A percentile compares a stretch with the other conserved stretches of the same genome.
phyloP scores from a whole-genome alignment of 2,329 filamentous ascomycete species.

The Phaeosphaeriaceae sp. region DNA sequence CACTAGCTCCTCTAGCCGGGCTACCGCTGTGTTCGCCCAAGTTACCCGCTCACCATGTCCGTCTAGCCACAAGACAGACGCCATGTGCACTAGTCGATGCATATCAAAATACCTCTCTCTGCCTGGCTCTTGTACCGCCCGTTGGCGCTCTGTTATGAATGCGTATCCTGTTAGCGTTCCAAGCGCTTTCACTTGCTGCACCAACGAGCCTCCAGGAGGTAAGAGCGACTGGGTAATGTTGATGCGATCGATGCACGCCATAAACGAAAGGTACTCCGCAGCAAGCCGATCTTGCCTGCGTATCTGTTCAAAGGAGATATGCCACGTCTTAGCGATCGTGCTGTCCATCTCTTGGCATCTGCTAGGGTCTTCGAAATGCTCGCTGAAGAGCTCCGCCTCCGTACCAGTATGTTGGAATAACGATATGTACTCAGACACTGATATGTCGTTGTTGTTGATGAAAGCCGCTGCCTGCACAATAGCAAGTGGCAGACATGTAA shows the following conservation, averaged over 20 bases:
- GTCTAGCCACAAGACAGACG: not conserved
- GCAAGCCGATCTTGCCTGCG: conserved; percentile 37
- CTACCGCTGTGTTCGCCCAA: not conserved
- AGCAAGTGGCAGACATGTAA: conserved; percentile 20
- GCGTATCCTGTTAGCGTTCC: conserved; percentile 43
- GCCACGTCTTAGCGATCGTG: conserved; percentile 46
- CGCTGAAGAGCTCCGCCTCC: conserved; percentile 36
- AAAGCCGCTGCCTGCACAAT: conserved; percentile 16
- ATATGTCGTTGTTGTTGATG: conserved; percentile 35
- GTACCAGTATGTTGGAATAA: conserved; percentile 30
- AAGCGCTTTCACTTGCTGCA: conserved; percentile 35
- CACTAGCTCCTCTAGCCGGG: not conserved
- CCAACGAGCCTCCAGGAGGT: conserved; percentile 24
- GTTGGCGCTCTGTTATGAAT: conserved; percentile 31
- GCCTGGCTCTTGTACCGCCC: conserved; percentile 1
- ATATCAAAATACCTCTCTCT: not conserved
- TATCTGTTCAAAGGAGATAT: conserved; percentile 50
- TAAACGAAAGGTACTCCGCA: conserved; percentile 43
- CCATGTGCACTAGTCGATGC: not conserved
- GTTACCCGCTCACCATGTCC: not conserved
- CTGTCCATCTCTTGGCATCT: conserved; percentile 40
- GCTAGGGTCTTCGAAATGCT: conserved; percentile 40
- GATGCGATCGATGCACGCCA: conserved; percentile 35
- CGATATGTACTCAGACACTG: conserved; percentile 16
- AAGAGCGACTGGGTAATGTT: conserved; percentile 46